phyloP scores from a whole-genome alignment of 176 grass and related monocot species.

The Oryza meridionalis region DNA sequence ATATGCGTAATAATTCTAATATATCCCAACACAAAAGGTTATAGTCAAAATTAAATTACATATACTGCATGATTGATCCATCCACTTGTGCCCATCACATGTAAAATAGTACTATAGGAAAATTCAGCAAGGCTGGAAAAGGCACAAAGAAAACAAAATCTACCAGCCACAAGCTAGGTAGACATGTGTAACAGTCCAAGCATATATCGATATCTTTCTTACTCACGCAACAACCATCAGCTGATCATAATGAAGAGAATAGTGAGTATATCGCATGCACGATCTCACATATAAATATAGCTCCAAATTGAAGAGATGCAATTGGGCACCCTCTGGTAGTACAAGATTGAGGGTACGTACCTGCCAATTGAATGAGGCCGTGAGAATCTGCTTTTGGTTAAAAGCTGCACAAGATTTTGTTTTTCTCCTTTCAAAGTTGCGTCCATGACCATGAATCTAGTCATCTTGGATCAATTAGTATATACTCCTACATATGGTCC shows the following conservation, averaged over 20 bases:
- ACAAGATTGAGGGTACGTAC: conserved; percentile 16
- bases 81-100: neutral
- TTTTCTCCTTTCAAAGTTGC: conserved; percentile 16
- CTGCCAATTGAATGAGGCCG: neutral
- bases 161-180: neutral
- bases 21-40: neutral
- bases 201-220: neutral
- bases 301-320: neutral
- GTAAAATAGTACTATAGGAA: neutral
- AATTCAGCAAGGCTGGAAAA: neutral
- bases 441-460: conserved; percentile 1
- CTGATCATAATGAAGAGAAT: neutral
- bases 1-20: conserved; percentile 33
- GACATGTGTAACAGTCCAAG: too few species aligned
- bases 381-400: neutral
- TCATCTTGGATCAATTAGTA: neutral
- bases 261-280: conserved; percentile 31
- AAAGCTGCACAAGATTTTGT: conserved; percentile 10
- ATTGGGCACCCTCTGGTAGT: neutral
- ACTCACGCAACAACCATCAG: neutral
- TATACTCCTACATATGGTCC: conserved; percentile 1
- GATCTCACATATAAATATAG: conserved; percentile 16
- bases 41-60: neutral
- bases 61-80: neutral
- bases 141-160: neutral